Conservation (phyloP, 495 filamentous ascomycete genomes). For the Hypoxylon subgilvum region DNA sequence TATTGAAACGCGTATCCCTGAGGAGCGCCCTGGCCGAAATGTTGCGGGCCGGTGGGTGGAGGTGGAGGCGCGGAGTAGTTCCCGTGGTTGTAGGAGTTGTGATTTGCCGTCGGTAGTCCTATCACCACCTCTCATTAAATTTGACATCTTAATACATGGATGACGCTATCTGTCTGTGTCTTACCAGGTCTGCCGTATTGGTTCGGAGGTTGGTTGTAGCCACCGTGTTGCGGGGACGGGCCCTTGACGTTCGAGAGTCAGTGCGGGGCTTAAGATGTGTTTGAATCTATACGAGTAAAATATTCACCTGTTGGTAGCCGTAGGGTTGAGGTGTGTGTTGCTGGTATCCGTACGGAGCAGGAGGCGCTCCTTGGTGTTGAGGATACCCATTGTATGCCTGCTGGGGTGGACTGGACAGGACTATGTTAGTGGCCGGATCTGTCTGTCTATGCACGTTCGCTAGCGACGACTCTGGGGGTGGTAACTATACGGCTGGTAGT, state of each 20-base stretch:
- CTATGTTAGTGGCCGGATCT: slow-evolving; percentile 26
- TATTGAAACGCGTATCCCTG: slow-evolving; percentile 84
- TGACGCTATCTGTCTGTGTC: slow-evolving; percentile 17
- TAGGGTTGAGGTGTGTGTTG: slow-evolving; percentile 51
- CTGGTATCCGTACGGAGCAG: slow-evolving; percentile 52
- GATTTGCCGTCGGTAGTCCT: slow-evolving; percentile 54
- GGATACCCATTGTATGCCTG: slow-evolving; percentile 47
- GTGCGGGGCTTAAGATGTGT: slow-evolving; percentile 18
- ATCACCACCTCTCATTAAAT: slow-evolving; percentile 8
- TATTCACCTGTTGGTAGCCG: slow-evolving; percentile 41
- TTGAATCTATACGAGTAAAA: slow-evolving; percentile 21
- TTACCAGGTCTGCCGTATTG: slow-evolving; percentile 54
- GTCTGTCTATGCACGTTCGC: too few relatives aligned
- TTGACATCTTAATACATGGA: neutral
- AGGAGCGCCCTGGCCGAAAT: slow-evolving; percentile 81
- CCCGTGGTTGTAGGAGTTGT: slow-evolving; percentile 61
- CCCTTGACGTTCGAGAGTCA: slow-evolving; percentile 40
- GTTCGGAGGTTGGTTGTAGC: slow-evolving; percentile 45
- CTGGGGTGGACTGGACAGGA: slow-evolving; percentile 38
- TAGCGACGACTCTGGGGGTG: too few relatives aligned
- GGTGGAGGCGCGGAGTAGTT: slow-evolving; percentile 61
- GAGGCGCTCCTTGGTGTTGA: slow-evolving; percentile 42
- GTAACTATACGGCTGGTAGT: slow-evolving; percentile 50
- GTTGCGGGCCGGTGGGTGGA: slow-evolving; percentile 64
- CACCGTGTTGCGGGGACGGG: slow-evolving; percentile 51